Percentiles rank a stretch among this genome's conserved stretches.
Conservation (phyloP, 805 yeast genomes). For the Pachysolen tannophilus region DNA sequence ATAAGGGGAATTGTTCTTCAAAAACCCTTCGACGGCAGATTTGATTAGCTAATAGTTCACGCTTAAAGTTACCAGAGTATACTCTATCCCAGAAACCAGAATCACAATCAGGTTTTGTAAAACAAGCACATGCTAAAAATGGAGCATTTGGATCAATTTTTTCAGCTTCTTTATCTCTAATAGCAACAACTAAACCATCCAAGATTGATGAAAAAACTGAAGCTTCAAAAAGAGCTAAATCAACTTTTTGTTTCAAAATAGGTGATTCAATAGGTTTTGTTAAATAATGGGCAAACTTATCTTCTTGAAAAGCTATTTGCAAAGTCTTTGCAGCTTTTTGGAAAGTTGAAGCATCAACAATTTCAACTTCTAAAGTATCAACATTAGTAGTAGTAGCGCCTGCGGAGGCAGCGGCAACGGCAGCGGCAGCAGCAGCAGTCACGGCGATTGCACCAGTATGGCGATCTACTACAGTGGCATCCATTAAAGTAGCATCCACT, state of each 20-base stretch:
- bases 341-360: slow-evolving; percentile 32
- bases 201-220: slow-evolving; percentile 43
- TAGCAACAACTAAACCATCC: slow-evolving; percentile 41
- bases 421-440: not conserved
- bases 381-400: not conserved
- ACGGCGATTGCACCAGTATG: too few species aligned
- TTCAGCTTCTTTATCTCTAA: slow-evolving; percentile 41
- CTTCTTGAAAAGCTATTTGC: slow-evolving; percentile 44
- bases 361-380: slow-evolving; percentile 9
- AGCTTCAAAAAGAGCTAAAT: slow-evolving; percentile 44
- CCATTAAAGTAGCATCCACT: too few species aligned
- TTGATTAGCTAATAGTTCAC: slow-evolving; percentile 19
- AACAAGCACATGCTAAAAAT: slow-evolving; percentile 46
- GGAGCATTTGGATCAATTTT: slow-evolving; percentile 30
- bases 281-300: slow-evolving; percentile 43
- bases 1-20: slow-evolving; percentile 40
- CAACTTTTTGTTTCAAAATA: slow-evolving; percentile 30
- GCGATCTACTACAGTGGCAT: too few species aligned
- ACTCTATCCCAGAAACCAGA: slow-evolving; percentile 10
- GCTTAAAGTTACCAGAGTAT: slow-evolving; percentile 6
- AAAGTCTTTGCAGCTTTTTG: slow-evolving; percentile 48
- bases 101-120: slow-evolving; percentile 25
- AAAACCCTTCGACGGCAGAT: slow-evolving; percentile 42
- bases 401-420: not conserved
- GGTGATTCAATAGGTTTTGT: slow-evolving; percentile 31